phyloP scores from a whole-genome alignment of 257 asterid genomes.

The Petunia axillaris region DNA sequence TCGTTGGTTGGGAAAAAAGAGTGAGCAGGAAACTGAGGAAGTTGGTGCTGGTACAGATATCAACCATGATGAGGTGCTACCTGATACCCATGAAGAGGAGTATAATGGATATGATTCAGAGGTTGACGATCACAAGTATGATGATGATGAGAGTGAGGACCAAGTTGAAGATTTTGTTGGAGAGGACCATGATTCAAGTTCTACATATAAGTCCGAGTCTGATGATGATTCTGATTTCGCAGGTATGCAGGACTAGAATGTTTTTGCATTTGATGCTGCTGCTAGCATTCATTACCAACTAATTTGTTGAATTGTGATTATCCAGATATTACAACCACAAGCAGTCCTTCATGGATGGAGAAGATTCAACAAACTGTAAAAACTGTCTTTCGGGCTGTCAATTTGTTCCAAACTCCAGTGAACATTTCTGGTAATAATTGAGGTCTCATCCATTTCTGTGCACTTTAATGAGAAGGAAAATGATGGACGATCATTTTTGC shows the following conservation, averaged over 20 bases:
- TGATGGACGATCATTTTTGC: conserved; percentile 33
- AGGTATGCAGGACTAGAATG: conserved; percentile 43
- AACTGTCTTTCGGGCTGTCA: conserved; percentile 70
- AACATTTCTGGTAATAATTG: conserved; percentile 77
- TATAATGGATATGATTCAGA: conserved; percentile 67
- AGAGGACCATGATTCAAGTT: conserved; percentile 66
- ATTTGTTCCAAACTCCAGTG: conserved; percentile 77
- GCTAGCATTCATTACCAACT: conserved; percentile 27
- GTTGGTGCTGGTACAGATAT: conserved; percentile 43
- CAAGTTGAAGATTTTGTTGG: conserved; percentile 58
- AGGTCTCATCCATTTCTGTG: conserved; percentile 31
- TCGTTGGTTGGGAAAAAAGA: conserved; percentile 89
- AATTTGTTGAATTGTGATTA: conserved; percentile 37
- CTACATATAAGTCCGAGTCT: conserved; percentile 59
- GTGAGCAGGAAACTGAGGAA: conserved; percentile 55
- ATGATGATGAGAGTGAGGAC: conserved; percentile 57
- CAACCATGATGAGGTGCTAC: conserved; percentile 54
- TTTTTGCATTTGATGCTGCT: conserved; percentile 15
- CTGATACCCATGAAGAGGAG: conserved; percentile 60
- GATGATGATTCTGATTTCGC: conserved; percentile 77
- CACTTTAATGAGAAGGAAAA: conserved; percentile 26
- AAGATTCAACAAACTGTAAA: conserved; percentile 77
- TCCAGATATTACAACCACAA: conserved; percentile 57
- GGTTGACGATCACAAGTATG: conserved; percentile 55
- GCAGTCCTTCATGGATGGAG: conserved; percentile 81